phyloP scores from a whole-genome alignment of 352 stramenopile species.

The Phytophthora hybrid region DNA sequence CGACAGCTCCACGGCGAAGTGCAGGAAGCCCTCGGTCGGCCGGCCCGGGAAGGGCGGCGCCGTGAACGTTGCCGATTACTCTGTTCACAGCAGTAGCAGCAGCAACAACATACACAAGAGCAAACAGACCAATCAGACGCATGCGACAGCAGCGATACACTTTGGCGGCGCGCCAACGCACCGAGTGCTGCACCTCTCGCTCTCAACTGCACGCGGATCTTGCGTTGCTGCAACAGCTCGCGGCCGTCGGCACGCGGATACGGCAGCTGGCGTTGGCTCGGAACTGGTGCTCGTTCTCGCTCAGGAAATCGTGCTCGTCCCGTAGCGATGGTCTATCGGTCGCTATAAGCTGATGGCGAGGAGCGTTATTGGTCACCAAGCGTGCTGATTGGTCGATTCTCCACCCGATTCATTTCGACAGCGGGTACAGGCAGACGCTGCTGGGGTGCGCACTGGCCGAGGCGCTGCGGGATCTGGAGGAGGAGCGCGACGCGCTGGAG shows the following conservation, averaged over 20 bases:
- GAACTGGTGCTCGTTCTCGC: constrained; percentile 86
- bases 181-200: constrained; percentile 84
- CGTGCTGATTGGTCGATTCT: constrained; percentile 29
- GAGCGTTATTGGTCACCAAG: background rate
- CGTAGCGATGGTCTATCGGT: constrained; percentile 23
- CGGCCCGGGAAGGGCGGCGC: constrained; percentile 84
- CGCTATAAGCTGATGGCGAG: constrained; percentile 23
- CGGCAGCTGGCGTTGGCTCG: constrained; percentile 65
- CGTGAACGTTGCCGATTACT: constrained; percentile 84
- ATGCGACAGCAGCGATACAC: background rate
- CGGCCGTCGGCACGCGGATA: constrained; percentile 78
- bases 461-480: constrained; percentile 65
- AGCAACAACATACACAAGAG: background rate
- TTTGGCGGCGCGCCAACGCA: constrained; percentile 27
- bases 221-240: constrained; percentile 83
- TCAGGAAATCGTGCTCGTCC: constrained; percentile 80
- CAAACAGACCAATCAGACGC: background rate
- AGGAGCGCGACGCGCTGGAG: constrained; percentile 17
- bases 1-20: constrained; percentile 87
- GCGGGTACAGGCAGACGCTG: constrained; percentile 64
- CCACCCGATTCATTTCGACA: background rate
- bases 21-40: constrained; percentile 88
- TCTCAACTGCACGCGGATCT: constrained; percentile 88
- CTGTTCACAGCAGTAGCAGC: constrained; percentile 30
- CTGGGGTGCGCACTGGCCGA: constrained; percentile 70